These are phyloP conservation scores for Mucor plumbeus DNA, from an alignment of 371 early-diverging fungal genomes.

Conservation along the genomic window DNA sequence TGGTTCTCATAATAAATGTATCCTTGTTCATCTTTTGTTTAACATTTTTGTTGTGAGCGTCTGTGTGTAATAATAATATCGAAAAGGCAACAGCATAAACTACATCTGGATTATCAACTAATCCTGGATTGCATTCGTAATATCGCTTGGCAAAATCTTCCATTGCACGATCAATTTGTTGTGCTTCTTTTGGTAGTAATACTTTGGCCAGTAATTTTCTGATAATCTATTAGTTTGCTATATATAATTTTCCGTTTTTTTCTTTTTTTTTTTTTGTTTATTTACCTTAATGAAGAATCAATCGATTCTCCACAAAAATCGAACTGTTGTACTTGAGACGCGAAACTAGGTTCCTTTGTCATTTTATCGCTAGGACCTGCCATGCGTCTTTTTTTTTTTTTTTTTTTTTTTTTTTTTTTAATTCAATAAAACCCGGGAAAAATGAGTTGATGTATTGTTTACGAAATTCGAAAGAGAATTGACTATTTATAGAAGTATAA, in stretches of 20 bases:
- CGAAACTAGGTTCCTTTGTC: conserved; percentile 23
- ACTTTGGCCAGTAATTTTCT: conserved; percentile 79
- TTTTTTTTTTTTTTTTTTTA: background rate
- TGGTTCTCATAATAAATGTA: conserved; percentile 78
- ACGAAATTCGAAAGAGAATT: background rate
- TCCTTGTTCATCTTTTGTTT: conserved; percentile 85
- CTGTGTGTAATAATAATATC: conserved; percentile 89
- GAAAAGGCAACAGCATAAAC: conserved; percentile 86
- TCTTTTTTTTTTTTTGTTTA: background rate
- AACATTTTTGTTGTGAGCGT: conserved; percentile 89
- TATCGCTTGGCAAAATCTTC: conserved; percentile 83
- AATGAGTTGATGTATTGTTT: background rate
- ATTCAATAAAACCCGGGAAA: background rate
- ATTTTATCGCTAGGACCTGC: conserved; percentile 24
- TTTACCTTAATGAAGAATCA: conserved; percentile 74
- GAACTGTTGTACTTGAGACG: conserved; percentile 59
- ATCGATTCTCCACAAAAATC: conserved; percentile 74
- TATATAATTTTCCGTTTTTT: conserved; percentile 6
- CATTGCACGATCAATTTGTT: conserved; percentile 91
- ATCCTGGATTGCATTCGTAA: conserved; percentile 71
- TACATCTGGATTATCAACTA: conserved; percentile 72
- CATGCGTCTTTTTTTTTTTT: conserved; percentile 12
- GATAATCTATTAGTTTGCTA: conserved; percentile 1
- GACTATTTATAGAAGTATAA: background rate
- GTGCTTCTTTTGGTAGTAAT: conserved; percentile 86